Evolutionary conservation across 1,139 yeast species (phyloP).

Genomic region (Protomyces pachydermus): DNA sequence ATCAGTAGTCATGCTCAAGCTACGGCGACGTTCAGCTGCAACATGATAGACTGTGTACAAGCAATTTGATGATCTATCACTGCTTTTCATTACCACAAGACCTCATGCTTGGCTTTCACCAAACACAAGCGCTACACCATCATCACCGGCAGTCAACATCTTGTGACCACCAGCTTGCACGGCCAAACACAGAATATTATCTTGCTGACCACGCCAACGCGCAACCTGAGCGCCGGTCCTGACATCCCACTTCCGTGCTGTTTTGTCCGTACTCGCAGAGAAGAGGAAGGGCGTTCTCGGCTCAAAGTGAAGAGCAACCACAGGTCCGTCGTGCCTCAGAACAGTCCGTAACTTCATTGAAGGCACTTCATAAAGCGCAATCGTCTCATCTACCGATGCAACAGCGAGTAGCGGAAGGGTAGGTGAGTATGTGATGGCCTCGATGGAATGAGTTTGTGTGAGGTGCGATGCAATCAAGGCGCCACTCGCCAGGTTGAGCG

Average conservation of each 20-base stretch:
- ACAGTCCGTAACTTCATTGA: conserved; percentile 82
- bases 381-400: conserved; percentile 85
- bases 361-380: conserved; percentile 71
- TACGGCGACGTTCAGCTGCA: neutral
- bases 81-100: too few relatives aligned
- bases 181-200: conserved; percentile 85
- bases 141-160: conserved; percentile 94
- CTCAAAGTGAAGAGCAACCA: conserved; percentile 72
- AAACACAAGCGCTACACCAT: conserved; percentile 74
- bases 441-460: conserved; percentile 37
- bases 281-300: conserved; percentile 53
- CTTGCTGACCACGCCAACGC: conserved; percentile 84
- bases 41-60: too few relatives aligned
- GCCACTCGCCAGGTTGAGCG: conserved; percentile 71
- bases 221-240: conserved; percentile 73
- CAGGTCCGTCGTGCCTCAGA: conserved; percentile 68
- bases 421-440: conserved; percentile 42
- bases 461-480: conserved; percentile 54
- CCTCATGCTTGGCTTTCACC: neutral
- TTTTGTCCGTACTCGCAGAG: conserved; percentile 80
- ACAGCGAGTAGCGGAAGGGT: conserved; percentile 72
- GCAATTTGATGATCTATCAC: too few relatives aligned
- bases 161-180: conserved; percentile 59
- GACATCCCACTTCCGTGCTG: conserved; percentile 79
- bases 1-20: neutral